These are phyloP conservation scores for Chlorella sp. DNA, from an alignment of 139 green algal genomes.

Conservation along the genomic window DNA sequence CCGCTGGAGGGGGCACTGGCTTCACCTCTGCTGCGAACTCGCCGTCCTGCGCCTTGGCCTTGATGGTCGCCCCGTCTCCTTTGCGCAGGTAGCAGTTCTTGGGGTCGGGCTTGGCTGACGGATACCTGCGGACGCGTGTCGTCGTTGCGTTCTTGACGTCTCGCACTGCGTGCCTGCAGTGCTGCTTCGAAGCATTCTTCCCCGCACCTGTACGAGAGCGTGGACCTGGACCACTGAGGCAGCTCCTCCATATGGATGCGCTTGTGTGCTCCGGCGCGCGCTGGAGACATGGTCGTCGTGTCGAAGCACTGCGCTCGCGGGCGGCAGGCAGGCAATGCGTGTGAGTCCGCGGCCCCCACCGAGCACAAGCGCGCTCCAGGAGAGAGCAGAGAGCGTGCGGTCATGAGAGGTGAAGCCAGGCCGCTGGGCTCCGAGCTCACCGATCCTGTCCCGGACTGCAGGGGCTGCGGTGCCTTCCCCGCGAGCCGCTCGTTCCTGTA, in stretches of 20 bases:
- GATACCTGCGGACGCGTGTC: constrained; percentile 18
- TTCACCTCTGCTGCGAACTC: constrained; percentile 16
- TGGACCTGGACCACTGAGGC: constrained; percentile 57
- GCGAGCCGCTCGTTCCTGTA: constrained; percentile 54
- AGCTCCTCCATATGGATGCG: constrained; percentile 28
- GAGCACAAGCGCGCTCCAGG: too few relatives aligned
- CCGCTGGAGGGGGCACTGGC: constrained; percentile 28
- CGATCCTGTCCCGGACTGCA: constrained; percentile 48
- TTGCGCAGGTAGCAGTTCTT: constrained; percentile 35
- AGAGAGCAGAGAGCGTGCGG: too few relatives aligned
- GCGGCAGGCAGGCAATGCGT: not conserved
- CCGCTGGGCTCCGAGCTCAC: too few relatives aligned
- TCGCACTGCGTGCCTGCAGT: not conserved
- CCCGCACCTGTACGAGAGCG: constrained; percentile 6
- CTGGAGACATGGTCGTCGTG: constrained; percentile 37
- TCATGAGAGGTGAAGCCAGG: too few relatives aligned
- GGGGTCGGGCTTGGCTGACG: constrained; percentile 41
- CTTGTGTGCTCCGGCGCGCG: constrained; percentile 44
- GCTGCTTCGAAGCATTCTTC: not conserved
- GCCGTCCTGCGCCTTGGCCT: constrained; percentile 7
- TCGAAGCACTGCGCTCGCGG: constrained; percentile 57
- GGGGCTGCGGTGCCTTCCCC: constrained; percentile 27
- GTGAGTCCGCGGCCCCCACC: not conserved
- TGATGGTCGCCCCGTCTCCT: constrained; percentile 30
- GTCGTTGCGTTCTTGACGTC: not conserved